Evolutionary conservation across 768 basidiomycete species (phyloP).

Genomic region (Naganishia kalamii): DNA sequence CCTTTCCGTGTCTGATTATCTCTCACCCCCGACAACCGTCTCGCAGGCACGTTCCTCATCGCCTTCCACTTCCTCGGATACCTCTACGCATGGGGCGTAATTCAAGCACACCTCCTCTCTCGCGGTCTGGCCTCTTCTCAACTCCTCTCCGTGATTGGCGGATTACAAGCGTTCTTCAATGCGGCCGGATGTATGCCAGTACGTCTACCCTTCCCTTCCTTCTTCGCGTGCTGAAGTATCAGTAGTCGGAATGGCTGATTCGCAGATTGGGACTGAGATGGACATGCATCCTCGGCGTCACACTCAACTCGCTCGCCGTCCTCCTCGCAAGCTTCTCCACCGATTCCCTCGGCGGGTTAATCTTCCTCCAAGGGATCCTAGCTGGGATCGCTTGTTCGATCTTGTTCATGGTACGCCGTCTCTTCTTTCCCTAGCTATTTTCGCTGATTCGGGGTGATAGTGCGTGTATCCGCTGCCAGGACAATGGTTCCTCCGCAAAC

Average conservation of each 20-base stretch:
- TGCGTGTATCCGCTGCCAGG: slow-evolving; percentile 22
- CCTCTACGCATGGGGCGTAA: slow-evolving; percentile 26
- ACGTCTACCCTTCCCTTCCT: neutral
- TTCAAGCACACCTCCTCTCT: slow-evolving; percentile 21
- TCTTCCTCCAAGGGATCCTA: slow-evolving; percentile 20
- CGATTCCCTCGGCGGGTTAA: slow-evolving; percentile 16
- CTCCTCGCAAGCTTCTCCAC: slow-evolving; percentile 18
- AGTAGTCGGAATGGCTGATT: slow-evolving; percentile 5
- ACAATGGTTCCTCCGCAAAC: slow-evolving; percentile 22
- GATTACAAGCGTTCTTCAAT: slow-evolving; percentile 17
- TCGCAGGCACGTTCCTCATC: slow-evolving; percentile 21
- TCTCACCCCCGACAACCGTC: neutral
- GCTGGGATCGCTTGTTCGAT: slow-evolving; percentile 16
- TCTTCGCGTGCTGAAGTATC: neutral
- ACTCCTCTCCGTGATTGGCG: slow-evolving; percentile 21
- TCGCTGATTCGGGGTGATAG: neutral
- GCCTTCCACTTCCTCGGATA: slow-evolving; percentile 22
- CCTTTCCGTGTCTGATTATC: neutral
- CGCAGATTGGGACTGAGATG: neutral
- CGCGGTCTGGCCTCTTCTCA: slow-evolving; percentile 15
- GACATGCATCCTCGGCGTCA: slow-evolving; percentile 10
- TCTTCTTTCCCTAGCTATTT: neutral
- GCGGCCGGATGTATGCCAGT: slow-evolving; percentile 25
- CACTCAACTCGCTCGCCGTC: neutral
- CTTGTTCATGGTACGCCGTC: slow-evolving; percentile 4